Conservation (phyloP, 2,329 filamentous ascomycete genomes). For the Ceratocystis ficicola region DNA sequence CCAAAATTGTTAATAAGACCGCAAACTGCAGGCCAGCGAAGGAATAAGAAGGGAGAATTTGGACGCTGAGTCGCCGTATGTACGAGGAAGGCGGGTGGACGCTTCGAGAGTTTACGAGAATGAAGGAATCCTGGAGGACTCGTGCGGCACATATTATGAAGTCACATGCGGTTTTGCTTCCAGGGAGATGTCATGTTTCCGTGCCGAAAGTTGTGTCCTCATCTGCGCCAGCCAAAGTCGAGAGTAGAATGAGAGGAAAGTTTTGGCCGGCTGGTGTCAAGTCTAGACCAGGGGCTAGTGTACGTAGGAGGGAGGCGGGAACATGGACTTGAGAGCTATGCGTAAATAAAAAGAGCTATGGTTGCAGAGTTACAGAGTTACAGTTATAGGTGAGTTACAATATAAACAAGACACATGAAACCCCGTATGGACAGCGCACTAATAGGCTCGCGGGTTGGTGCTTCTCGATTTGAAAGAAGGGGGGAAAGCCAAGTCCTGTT, state of each 20-base stretch:
- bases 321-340: not conserved
- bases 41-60: not conserved
- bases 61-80: conserved; percentile 1
- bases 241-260: not conserved
- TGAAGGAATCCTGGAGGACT: not conserved
- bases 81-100: conserved; percentile 5
- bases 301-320: not conserved
- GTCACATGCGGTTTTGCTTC: not conserved
- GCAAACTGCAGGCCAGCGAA: not conserved
- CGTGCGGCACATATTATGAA: too few species aligned
- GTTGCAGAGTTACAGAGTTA: not conserved
- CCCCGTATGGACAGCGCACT: not conserved
- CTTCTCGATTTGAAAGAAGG: not conserved
- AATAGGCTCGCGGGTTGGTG: not conserved
- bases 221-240: not conserved
- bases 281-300: too few species aligned
- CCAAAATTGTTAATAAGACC: not conserved
- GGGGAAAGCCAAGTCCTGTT: not conserved
- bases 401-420: conserved; percentile 3
- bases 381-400: not conserved
- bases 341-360: not conserved
- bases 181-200: not conserved
- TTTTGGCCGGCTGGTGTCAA: too few species aligned
- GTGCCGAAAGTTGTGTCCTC: not conserved
- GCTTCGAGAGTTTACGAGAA: not conserved